Base-by-base conservation (phyloP, 495 filamentous ascomycete species). In the Friedmanniomyces endolithicus region DNA sequence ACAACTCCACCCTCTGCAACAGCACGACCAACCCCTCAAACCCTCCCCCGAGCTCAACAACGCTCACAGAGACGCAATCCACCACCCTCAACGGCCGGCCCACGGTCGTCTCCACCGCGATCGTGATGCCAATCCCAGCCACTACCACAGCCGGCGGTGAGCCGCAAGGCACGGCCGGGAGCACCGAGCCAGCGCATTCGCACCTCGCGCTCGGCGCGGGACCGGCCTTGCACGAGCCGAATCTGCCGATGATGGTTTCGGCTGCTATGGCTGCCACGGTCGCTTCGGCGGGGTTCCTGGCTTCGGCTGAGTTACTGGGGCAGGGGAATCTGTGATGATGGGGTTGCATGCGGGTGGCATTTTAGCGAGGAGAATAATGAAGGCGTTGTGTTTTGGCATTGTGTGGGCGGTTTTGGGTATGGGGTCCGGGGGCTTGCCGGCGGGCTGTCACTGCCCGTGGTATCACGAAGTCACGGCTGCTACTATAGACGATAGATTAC, bases 1-100 rank as follows among this genome's bases (percentile, higher is more conserved):
- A 16, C 2, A 49, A 49, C 20, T 60, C 51, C 52, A 48, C 59
- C 44, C 49, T 67, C 40, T 67, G 64, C 46, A 24, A 22, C 25
- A 22, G 41, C n/a, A 19, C 12, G n/a, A n/a, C n/a, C n/a, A n/a
- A n/a, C 37, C 11, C 33, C 19, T 43, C 37, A 2, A n/a, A 23
- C 8, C 37, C 37, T 11, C 20, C 24, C 4, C 44, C 44, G 4
- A 24, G 20, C 20, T 50, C 17, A 2, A 31, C 48, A 24, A 50
- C 48, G 2, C 3, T 50, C 24, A 50, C 48, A 24, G 16, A 20
- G 23, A 16, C n/a, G 2, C 1, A 6, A 6, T 11, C 25, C 12
- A 50, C 29, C 14, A 35, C 29, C 16, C 11, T 33, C 29, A 33
- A 19, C 20, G 48, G 48, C 9, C 25, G 24, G 22, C 48, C 25